Base-by-base conservation (phyloP, 1,139 yeast genomes). In the Nadsonia starkeyi-henricii region DNA sequence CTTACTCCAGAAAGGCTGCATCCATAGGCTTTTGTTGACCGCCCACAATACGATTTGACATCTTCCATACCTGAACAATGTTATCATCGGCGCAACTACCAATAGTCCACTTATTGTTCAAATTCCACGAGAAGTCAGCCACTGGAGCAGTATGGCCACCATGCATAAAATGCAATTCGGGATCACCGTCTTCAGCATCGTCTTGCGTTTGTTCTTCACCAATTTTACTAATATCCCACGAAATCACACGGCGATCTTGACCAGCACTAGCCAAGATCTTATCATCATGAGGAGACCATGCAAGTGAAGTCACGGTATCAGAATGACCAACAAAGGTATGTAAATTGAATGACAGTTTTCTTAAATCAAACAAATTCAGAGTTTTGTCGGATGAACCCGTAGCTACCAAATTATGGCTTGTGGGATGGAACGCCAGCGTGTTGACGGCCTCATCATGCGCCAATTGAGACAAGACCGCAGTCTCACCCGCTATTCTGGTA, bases 131-230 rank as follows among this genome's bases (percentile, higher is more conserved):
- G 47, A 88, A 70, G 58, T 89, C 96, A 58, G 83, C 83, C 8
- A 89, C 86, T 7, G 93, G 89, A 42, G 83, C 68, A 75, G 89
- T 77, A 62, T 91, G 98, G 0, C 98, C 98, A 19, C 82, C 84
- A 64, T 89, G 97, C 58, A 59, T 58, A 50, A 64, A 65, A 41
- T 62, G 51, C 44, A 80, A 64, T 49, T 71, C 75, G 1, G 74
- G 71, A 1, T 68, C 65, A 1, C 72, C 73, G 46, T 70, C 67
- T 53, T 67, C 72, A 18, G 60, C 69, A 55, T 57, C 72, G 48
- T 68, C 73, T 21, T 64, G 66, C 46, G 58, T 62, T 53, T 57
- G 70, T 56, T 58, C 77, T 41, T 65, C 65, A 3, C 71, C 72
- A 7, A 66, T 63, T 23, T 67, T 61, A 13, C 73, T 58, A 15